These are phyloP conservation scores for Lathyrus sativus DNA, from an alignment of 306 rosid species.

Conservation along the genomic window DNA sequence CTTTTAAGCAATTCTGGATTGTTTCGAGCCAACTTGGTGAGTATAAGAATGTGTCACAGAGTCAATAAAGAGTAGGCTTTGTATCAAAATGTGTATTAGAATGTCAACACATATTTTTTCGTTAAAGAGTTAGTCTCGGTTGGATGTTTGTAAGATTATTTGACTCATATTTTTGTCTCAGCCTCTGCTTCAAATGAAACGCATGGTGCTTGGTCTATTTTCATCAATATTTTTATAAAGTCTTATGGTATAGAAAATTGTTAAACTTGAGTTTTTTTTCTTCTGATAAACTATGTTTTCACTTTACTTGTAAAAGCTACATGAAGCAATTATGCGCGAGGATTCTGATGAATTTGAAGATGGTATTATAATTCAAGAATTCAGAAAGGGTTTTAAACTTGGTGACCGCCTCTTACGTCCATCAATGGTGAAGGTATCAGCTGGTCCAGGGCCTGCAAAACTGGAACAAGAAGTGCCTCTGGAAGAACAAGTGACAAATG, in stretches of 20 bases:
- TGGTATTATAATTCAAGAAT: slow-evolving; percentile 73
- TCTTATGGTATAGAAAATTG: slow-evolving; percentile 26
- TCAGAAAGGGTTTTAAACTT: slow-evolving; percentile 83
- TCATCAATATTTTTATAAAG: slow-evolving; percentile 5
- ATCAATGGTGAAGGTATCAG: slow-evolving; percentile 95
- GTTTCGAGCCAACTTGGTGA: slow-evolving; percentile 79
- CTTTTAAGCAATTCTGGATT: slow-evolving; percentile 52
- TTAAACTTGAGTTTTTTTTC: slow-evolving; percentile 19
- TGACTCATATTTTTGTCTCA: slow-evolving; percentile 17
- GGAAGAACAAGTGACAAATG: slow-evolving; percentile 52
- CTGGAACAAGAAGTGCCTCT: slow-evolving; percentile 48
- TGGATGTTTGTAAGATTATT: slow-evolving; percentile 30
- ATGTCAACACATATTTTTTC: slow-evolving; percentile 11
- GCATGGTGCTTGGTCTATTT: neutral
- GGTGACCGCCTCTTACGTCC: slow-evolving; percentile 92
- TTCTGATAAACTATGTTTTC: slow-evolving; percentile 41
- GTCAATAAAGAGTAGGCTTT: slow-evolving; percentile 18
- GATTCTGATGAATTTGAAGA: slow-evolving; percentile 81
- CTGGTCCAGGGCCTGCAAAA: slow-evolving; percentile 92
- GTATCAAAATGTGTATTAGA: slow-evolving; percentile 26
- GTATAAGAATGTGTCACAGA: slow-evolving; percentile 36
- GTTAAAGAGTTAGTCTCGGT: slow-evolving; percentile 25
- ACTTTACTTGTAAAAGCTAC: slow-evolving; percentile 58
- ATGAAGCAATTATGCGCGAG: slow-evolving; percentile 96
- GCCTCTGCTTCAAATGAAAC: slow-evolving; percentile 31